Percentiles rank a stretch among this genome's conserved stretches.
phyloP scores from a whole-genome alignment of 345 rosid genomes.

The Trapa incisa region DNA sequence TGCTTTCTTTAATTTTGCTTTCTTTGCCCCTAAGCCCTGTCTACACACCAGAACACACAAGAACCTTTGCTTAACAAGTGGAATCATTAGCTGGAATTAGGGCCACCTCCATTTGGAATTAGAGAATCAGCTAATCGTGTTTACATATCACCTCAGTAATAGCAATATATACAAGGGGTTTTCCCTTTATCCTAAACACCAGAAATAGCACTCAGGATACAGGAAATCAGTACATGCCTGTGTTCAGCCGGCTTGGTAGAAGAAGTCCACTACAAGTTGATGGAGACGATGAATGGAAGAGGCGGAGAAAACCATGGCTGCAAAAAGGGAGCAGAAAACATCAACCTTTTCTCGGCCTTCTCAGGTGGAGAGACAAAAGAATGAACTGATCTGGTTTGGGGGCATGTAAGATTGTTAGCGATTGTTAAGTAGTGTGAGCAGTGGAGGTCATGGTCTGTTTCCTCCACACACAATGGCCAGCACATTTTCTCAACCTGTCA shows the following conservation, averaged over 20 bases:
- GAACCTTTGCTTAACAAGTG: not conserved
- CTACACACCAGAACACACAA: too few relatives aligned
- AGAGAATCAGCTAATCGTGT: not conserved
- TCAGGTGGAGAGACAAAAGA: not conserved
- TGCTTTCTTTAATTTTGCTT: too few relatives aligned
- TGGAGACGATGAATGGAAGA: not conserved
- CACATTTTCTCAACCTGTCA: slow-evolving; percentile 70
- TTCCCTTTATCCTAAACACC: slow-evolving; percentile 17
- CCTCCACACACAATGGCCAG: slow-evolving; percentile 34
- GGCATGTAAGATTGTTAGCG: slow-evolving; percentile 2
- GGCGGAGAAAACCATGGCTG: not conserved
- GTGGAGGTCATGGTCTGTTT: slow-evolving; percentile 35
- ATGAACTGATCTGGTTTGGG: not conserved
- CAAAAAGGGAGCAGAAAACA: not conserved
- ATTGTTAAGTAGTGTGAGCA: slow-evolving; percentile 1
- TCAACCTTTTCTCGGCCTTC: not conserved
- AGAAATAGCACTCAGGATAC: slow-evolving; percentile 15
- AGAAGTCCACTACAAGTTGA: not conserved
- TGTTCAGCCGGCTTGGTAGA: not conserved
- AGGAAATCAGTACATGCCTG: slow-evolving; percentile 16
- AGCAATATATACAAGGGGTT: slow-evolving; percentile 24
- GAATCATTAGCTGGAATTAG: too few relatives aligned
- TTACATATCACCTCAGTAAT: not conserved
- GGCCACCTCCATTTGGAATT: not conserved
- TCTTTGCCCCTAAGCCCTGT: too few relatives aligned